Evolutionary conservation across 768 basidiomycete genomes (phyloP), one percentile per base, ranked within the genome.

Genomic region (Favolaschia claudopus): DNA sequence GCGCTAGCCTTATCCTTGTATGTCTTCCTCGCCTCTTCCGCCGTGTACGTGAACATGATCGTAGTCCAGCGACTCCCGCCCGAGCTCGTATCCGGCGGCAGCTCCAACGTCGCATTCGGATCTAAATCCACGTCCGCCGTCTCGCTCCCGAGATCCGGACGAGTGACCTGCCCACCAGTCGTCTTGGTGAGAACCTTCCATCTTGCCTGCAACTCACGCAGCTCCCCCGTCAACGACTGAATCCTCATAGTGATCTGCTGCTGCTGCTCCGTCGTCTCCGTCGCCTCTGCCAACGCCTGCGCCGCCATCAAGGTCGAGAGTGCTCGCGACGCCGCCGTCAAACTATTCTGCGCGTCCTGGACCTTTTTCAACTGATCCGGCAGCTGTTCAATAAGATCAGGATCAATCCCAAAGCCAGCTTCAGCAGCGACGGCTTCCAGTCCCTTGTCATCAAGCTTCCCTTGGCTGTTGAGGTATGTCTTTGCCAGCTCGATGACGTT

Each of bases 61-160:
- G 66, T 58, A 33, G 69, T 67, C 69, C 69, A 70, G 13, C 69
- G 66, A 40, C 67, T 69, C 5, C 69, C 69, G 8, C 69, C 68
- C 3, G 69, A 65, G 4, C 51, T 55, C 12, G 13, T 47, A 9
- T 65, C 61, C 27, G 43, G 22, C 28, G 66, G 56, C 15, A 60
- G 59, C n/a, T 45, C 25, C 13, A 58, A 14, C n/a, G 50, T 29
- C 19, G 31, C 40, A 0, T n/a, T 17, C 12, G 28, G 17, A 42
- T 55, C 49, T 36, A 36, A 6, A 19, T 9, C 8, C 32, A 15
- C 24, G 37, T 12, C 25, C 15, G 22, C 37, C 19, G 52, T 32
- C 5, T 34, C 33, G 20, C 15, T 28, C 25, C 27, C 20, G n/a
- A 25, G 17, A 7, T 53, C 27, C 24, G 29, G 27, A 27, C 31